Evolutionary conservation across 2,329 filamentous ascomycete species (phyloP), one percentile per base, ranked within the genome.

Genomic region (Ambrosiella beaveri): DNA sequence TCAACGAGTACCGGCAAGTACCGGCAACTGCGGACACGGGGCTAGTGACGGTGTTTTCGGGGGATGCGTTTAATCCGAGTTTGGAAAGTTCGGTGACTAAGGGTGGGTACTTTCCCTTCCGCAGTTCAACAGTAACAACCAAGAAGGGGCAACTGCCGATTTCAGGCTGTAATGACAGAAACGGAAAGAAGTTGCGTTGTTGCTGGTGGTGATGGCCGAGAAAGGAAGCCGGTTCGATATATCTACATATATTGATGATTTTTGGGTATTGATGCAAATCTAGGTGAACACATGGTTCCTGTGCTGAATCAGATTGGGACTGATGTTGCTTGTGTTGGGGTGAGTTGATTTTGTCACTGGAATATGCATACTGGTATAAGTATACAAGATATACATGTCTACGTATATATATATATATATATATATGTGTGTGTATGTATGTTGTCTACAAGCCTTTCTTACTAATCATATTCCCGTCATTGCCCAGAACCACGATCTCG

Each of bases 21-120:
- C 68, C 76, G 47, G 73, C 73, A 54, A 68, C 74, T 54, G 79
- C 72, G 15, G 83, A 87, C 66, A 73, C 87, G 1, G 73, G 78
- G 44, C 71, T 88, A 3, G 66, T 94, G 55, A 90, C 87, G 1
- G 77, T 95, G 64, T 96, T 95, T 70, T 95, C 88, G 2, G 89
- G 89, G 41, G 90, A 95, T 75, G 88, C 85, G 8, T 96, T 93
- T 71, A 95, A 95, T 67, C 89, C 90, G 0, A 91, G 86, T 64
- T 72, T 95, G 60, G 89, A 95, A 70, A 91, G 85, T 65, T 86
- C 85, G 15, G 82, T 95, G 39, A 95, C 89, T 2, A 95, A 95
- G 71, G 89, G 87, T 75, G 67, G 63, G 70, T 59, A 15, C 13
- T 35, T 27, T 12, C 15, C 19, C 9, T 27, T 35, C 27, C 7